Evolutionary conservation across 164 flowering plant genomes (phyloP), one percentile per base, ranked within the genome.

Genomic region (Brasenia schreberi): DNA sequence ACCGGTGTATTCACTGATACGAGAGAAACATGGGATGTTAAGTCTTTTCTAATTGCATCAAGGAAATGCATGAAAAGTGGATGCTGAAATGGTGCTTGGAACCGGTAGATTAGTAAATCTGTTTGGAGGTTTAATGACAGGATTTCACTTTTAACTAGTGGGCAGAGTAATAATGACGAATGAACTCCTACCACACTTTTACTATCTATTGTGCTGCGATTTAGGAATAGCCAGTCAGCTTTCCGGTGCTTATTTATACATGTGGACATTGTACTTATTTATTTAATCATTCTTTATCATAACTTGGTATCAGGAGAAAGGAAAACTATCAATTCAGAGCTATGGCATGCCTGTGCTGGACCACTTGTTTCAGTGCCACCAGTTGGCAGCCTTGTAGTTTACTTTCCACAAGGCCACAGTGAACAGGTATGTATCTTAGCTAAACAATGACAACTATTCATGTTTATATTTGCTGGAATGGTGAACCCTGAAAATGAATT

Each of bases 311-410:
- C 86, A 90, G 93, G 90, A 64, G 96, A 90, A 67, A 83, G 80
- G 69, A 92, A 79, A 79, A 79, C 59, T 64, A 90, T 87, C n/a
- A 90, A 90, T 81, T 93, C 96, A 64, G 98, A 93, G 75, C 70
- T 93, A 77, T 93, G 98, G 97, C 97, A 93, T 78, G 98, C 97
- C 73, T 93, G 98, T 84, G 98, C 98, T 0, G 98, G 98, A 49
- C 96, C 98, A 23, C 77, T 93, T 73, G 91, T 93, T 73, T 85
- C 95, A 66, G 71, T 90, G 75, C 98, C 98, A 62, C 95, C 94
- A 19, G 90, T 86, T 45, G 96, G 98, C 49, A 90, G 98, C 68
- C 93, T 90, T 52, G 96, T 93, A 49, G 93, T 93, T 63, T 93
- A 93, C 83, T 93, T 93, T 72, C 97, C 98, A 62, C 98, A 93